Evolutionary conservation across 2,329 filamentous ascomycete genomes (phyloP).

Genomic region (Albifimbria verrucaria): DNA sequence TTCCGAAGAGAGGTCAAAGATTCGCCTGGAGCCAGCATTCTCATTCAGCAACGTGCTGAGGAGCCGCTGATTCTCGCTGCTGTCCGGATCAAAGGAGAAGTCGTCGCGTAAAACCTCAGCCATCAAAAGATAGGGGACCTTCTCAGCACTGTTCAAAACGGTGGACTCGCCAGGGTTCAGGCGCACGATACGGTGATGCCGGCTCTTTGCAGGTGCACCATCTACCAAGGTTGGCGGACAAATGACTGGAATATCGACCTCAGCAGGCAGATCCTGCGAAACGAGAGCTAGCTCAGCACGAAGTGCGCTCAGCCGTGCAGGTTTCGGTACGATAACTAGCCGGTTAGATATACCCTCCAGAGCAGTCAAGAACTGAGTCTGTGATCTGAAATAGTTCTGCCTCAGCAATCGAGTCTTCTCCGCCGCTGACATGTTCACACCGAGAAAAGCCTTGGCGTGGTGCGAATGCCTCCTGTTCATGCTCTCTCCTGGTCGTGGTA

Average conservation of each 20-base stretch:
- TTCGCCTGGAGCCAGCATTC: slow-evolving; percentile 53
- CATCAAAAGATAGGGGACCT: slow-evolving; percentile 82
- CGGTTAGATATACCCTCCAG: slow-evolving; percentile 82
- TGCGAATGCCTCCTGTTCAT: slow-evolving; percentile 60
- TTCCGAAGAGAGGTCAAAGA: slow-evolving; percentile 66
- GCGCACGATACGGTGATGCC: slow-evolving; percentile 78
- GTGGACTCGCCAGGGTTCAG: slow-evolving; percentile 82
- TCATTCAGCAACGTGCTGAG: slow-evolving; percentile 55
- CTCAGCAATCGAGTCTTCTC: slow-evolving; percentile 72
- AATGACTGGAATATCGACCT: slow-evolving; percentile 80
- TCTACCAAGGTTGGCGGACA: slow-evolving; percentile 72
- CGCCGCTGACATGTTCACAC: slow-evolving; percentile 57
- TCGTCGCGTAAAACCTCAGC: slow-evolving; percentile 78
- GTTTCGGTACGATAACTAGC: slow-evolving; percentile 78
- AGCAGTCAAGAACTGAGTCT: slow-evolving; percentile 77
- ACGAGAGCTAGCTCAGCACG: slow-evolving; percentile 79
- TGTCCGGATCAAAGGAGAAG: slow-evolving; percentile 77
- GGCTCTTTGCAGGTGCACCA: slow-evolving; percentile 70
- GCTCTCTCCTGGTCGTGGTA: slow-evolving; percentile 43
- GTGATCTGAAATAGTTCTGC: slow-evolving; percentile 78
- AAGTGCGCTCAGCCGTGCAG: slow-evolving; percentile 74
- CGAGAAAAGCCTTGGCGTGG: slow-evolving; percentile 53
- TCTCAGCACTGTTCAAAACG: slow-evolving; percentile 81
- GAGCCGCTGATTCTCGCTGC: slow-evolving; percentile 67
- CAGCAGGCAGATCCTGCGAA: slow-evolving; percentile 75